Evolutionary conservation across 2,329 filamentous ascomycete genomes (phyloP).

Genomic region (Diaporthe australafricana): DNA sequence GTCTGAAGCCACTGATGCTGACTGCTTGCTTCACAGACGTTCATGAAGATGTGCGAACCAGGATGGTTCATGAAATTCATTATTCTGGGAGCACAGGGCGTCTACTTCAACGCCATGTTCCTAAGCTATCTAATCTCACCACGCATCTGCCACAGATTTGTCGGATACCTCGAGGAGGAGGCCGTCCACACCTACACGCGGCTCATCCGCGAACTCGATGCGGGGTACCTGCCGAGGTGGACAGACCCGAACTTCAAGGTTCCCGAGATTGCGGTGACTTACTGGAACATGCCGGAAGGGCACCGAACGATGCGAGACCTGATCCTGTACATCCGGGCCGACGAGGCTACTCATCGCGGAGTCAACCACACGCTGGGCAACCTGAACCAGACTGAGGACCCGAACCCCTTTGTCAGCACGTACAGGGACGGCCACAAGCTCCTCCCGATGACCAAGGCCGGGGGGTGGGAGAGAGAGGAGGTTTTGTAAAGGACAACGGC

Average conservation of each 20-base stretch:
- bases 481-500: constrained; percentile 53
- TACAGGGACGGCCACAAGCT: constrained; percentile 77
- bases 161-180: constrained; percentile 97
- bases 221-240: constrained; percentile 87
- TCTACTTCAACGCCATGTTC: constrained; percentile 97
- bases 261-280: constrained; percentile 89
- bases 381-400: constrained; percentile 84
- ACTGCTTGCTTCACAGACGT: constrained; percentile 60
- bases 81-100: constrained; percentile 91
- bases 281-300: constrained; percentile 94
- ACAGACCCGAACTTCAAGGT: constrained; percentile 75
- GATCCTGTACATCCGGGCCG: constrained; percentile 81
- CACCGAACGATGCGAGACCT: constrained; percentile 86
- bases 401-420: constrained; percentile 89
- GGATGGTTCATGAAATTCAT: constrained; percentile 92
- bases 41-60: constrained; percentile 83
- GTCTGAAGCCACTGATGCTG: not conserved
- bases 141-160: constrained; percentile 91
- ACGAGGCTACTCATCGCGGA: constrained; percentile 87
- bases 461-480: constrained; percentile 87
- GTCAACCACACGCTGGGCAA: constrained; percentile 97
- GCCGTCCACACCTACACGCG: constrained; percentile 95
- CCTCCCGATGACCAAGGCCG: constrained; percentile 72
- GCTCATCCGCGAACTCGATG: constrained; percentile 87
- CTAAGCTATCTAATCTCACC: constrained; percentile 88